Evolutionary conservation across 2,329 filamentous ascomycete genomes (phyloP), one percentile per base, ranked within the genome.

Genomic region (Gliomastix tumulicola): DNA sequence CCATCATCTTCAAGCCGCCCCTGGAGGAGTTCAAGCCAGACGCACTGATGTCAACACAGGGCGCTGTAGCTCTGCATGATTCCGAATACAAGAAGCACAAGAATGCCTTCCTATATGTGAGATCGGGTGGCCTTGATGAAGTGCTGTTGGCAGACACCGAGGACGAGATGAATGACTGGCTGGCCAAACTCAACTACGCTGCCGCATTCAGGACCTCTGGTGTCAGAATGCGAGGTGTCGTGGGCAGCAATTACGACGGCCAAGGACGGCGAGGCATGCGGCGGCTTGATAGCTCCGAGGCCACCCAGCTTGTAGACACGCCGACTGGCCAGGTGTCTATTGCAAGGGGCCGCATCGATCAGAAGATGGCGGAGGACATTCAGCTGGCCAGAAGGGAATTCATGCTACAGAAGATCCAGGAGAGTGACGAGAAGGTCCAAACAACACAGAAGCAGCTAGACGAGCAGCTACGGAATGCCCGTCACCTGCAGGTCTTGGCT

Each of bases 181-280:
- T 98, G 20, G 86, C 85, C 7, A 92, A 95, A 52, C 74, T 98
- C 41, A 98, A 98, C 56, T 97, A 97, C 55, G 90, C 90, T 22
- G 89, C 92, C 8, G 87, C 92, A 1, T 97, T 97, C 58, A 78
- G 88, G 47, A 94, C 88, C 1, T 87, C 89, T 6, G 89, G 90
- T 11, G 88, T 97, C 6, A 78, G 88, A 30, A 94, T 95, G 71
- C 78, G 90, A 48, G 89, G 88, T 17, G 82, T 95, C 39, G 74
- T 92, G 36, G 88, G 86, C 11, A 84, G 83, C 6, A 81, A 83
- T 47, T 92, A 94, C 49, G 88, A 95, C 51, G 87, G 85, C 3
- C 88, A 94, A 54, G 74, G 75, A 38, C 74, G 78, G 34, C 76
- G 83, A 38, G 84, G 81, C 3, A 79, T 89, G 46, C 72, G 82